phyloP scores from a whole-genome alignment of 2,329 filamentous ascomycete genomes.

The Neopestalotiopsis clavispora region DNA sequence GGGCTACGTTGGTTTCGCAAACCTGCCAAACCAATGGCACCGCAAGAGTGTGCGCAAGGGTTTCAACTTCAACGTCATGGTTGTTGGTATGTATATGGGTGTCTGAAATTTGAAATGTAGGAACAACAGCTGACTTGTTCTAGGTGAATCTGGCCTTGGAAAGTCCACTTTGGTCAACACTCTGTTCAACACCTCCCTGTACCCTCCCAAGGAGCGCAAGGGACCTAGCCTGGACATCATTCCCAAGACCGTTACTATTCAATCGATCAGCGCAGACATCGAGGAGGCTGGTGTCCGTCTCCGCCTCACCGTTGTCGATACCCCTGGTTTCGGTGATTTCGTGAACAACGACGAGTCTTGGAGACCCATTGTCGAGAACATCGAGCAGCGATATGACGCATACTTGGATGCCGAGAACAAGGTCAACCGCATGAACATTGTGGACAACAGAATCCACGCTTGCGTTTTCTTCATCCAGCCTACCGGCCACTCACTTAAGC shows the following conservation, averaged over 20 bases:
- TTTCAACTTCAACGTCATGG: conserved; percentile 99
- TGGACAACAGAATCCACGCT: conserved; percentile 98
- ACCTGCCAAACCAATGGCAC: conserved; percentile 99
- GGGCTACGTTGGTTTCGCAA: conserved; percentile 98
- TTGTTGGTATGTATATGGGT: conserved; percentile 77
- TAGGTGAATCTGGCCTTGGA: conserved; percentile 98
- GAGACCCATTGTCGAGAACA: conserved; percentile 99
- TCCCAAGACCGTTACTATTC: conserved; percentile 95
- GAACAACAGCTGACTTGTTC: background rate
- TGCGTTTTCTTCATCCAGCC: conserved; percentile 99
- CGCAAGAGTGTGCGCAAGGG: conserved; percentile 99
- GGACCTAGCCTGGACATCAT: conserved; percentile 96
- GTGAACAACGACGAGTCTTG: conserved; percentile 99
- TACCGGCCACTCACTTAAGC: conserved; percentile 97
- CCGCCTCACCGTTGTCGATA: conserved; percentile 95
- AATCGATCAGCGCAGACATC: conserved; percentile 94
- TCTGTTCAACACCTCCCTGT: conserved; percentile 98
- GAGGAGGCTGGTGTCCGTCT: conserved; percentile 98
- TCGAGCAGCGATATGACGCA: conserved; percentile 97
- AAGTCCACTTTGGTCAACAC: conserved; percentile 99
- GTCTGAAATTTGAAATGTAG: background rate
- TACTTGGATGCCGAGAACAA: conserved; percentile 99
- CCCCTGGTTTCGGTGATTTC: conserved; percentile 97
- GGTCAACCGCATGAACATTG: conserved; percentile 99
- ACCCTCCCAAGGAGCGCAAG: conserved; percentile 98